Conservation (phyloP, 2,329 filamentous ascomycete species). For the Ophiocordyceps sinensis region DNA sequence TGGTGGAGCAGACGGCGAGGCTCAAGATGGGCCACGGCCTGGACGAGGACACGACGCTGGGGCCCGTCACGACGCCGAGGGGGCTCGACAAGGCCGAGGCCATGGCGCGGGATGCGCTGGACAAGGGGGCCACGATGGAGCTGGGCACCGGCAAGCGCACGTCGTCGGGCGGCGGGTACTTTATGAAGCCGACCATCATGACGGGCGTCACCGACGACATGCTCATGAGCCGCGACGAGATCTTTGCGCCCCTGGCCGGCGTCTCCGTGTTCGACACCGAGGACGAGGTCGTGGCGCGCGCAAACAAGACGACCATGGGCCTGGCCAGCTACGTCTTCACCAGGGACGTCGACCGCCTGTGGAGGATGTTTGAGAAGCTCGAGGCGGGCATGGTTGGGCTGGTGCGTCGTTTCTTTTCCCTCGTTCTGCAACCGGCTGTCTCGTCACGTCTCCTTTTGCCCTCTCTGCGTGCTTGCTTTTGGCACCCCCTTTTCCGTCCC, state of each 20-base stretch:
- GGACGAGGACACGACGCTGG: slow-evolving; percentile 19
- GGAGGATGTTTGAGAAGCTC: slow-evolving; percentile 30
- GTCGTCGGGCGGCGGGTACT: slow-evolving; percentile 40
- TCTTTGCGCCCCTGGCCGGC: slow-evolving; percentile 57
- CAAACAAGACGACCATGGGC: slow-evolving; percentile 53
- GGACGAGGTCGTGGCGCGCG: slow-evolving; percentile 51
- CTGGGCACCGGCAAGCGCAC: slow-evolving; percentile 42
- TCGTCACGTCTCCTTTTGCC: not conserved
- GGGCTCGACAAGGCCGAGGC: slow-evolving; percentile 22
- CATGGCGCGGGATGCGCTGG: slow-evolving; percentile 43
- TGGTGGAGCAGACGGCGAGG: slow-evolving; percentile 34
- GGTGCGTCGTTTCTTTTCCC: slow-evolving; percentile 10
- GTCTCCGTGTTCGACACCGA: slow-evolving; percentile 56
- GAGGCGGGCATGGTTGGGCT: slow-evolving; percentile 27
- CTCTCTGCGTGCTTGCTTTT: too few relatives aligned
- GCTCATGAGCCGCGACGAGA: slow-evolving; percentile 53
- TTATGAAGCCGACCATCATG: slow-evolving; percentile 56
- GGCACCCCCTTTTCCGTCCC: not conserved
- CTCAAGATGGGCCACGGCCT: slow-evolving; percentile 49
- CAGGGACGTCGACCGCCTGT: slow-evolving; percentile 23
- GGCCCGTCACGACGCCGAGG: slow-evolving; percentile 19
- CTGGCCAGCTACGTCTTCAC: slow-evolving; percentile 61
- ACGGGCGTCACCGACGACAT: slow-evolving; percentile 52
- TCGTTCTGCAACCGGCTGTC: not conserved
- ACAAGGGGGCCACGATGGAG: slow-evolving; percentile 39